Evolutionary conservation across 352 stramenopile species (phyloP).

Genomic region (Peronospora tabacina): DNA sequence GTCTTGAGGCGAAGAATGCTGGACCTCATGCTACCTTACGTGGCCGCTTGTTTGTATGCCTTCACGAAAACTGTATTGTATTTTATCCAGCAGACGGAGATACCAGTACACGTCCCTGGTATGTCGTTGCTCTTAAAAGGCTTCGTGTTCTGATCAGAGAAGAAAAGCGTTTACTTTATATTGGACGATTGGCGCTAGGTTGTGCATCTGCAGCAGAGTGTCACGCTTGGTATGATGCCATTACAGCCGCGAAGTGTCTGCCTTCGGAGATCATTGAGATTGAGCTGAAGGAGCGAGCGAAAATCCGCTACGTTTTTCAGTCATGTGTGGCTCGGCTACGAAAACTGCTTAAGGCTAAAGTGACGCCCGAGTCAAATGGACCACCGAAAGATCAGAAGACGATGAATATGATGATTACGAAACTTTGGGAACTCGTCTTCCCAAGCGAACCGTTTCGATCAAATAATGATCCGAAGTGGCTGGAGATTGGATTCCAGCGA

Average conservation of each 20-base stretch:
- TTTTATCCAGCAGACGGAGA: conserved; percentile 72
- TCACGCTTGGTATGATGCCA: conserved; percentile 66
- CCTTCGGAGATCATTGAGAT: conserved; percentile 66
- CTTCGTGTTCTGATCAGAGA: conserved; percentile 58
- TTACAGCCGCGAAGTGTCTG: conserved; percentile 50
- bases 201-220: conserved; percentile 48
- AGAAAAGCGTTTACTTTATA: conserved; percentile 53
- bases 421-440: conserved; percentile 62
- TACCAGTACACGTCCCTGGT: conserved; percentile 60
- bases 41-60: conserved; percentile 62
- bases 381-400: conserved; percentile 63
- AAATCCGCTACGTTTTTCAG: conserved; percentile 60
- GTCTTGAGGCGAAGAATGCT: conserved; percentile 68
- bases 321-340: conserved; percentile 59
- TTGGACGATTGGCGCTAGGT: conserved; percentile 53
- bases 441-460: conserved; percentile 51
- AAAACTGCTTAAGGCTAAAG: conserved; percentile 67
- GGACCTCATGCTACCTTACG: conserved; percentile 66
- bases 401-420: conserved; percentile 73
- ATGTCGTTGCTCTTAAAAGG: conserved; percentile 59
- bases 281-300: conserved; percentile 66
- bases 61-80: conserved; percentile 73
- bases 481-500: conserved; percentile 78
- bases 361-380: conserved; percentile 63
- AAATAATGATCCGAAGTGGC: conserved; percentile 68